Evolutionary conservation across 169 alveolate genomes (phyloP).

Genomic region (Theileria orientalis): DNA sequence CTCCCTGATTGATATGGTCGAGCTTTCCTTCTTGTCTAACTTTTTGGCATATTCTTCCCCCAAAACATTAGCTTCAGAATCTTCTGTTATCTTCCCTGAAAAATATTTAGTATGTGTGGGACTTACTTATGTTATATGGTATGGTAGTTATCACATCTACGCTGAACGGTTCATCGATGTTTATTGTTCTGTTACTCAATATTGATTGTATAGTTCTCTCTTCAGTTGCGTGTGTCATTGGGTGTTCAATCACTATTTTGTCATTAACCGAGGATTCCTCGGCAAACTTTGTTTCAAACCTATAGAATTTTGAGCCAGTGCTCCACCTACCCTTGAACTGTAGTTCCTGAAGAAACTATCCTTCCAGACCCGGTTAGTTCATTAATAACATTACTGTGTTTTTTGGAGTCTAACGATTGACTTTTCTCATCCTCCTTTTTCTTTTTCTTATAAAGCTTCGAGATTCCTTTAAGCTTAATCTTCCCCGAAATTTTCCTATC

Average conservation of each 20-base stretch:
- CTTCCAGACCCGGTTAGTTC: slow-evolving; percentile 67
- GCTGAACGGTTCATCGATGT: slow-evolving; percentile 66
- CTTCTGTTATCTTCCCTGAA: not conserved
- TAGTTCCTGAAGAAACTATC: slow-evolving; percentile 70
- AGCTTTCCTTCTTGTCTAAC: not conserved
- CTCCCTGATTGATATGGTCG: slow-evolving; percentile 65
- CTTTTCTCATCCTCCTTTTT: slow-evolving; percentile 18
- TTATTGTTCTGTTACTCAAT: slow-evolving; percentile 67
- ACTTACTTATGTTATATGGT: slow-evolving; percentile 39
- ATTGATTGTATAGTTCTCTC: slow-evolving; percentile 58
- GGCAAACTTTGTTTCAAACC: slow-evolving; percentile 69
- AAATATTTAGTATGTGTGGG: not conserved
- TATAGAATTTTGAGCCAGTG: not conserved
- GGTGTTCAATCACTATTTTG: slow-evolving; percentile 63
- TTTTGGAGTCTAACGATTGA: not conserved
- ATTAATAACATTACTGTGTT: not conserved
- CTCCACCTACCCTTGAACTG: slow-evolving; percentile 67
- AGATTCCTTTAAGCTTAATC: slow-evolving; percentile 55
- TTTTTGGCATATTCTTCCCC: not conserved
- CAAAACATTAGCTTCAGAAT: not conserved
- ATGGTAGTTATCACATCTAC: slow-evolving; percentile 72
- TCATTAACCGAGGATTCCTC: slow-evolving; percentile 67
- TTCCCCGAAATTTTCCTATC: slow-evolving; percentile 52
- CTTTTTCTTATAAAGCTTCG: slow-evolving; percentile 5
- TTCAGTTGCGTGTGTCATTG: slow-evolving; percentile 63